Evolutionary conservation across 192 early-diverging fungal species (phyloP), one percentile per base, ranked within the genome.

Genomic region (Lunasporangiospora selenospora): DNA sequence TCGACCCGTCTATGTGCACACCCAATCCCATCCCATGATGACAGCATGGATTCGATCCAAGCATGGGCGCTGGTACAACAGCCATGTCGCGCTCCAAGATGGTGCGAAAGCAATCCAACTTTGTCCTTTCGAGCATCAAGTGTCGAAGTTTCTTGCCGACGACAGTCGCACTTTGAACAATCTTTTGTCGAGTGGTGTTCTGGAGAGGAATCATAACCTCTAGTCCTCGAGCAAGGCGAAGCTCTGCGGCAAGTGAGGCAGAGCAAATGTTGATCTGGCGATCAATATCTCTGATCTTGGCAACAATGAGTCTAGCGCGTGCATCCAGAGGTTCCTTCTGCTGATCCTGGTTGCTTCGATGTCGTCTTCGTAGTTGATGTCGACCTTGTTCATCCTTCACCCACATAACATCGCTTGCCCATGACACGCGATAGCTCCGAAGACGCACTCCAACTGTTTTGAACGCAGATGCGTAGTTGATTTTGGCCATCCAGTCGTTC

Each of bases 401-500:
- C 69, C 69, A 73, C 12, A 42, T 24, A 1, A 73, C 69, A 40
- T 73, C 60, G 12, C 41, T 53, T 27, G 69, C 69, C 69, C 69
- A 73, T n/a, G 69, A 37, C 13, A 73, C 60, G 2, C 69, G 59
- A 40, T 73, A 63, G 37, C 42, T 73, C 27, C 69, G 54, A 7
- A 73, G 49, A 2, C 69, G 60, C 2, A 84, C 73, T 2, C 81
- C 83, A 2, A 67, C 67, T 10, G 89, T 85, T 61, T 90, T 93
- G 66, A 93, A 83, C 15, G 89, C 80, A 6, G 89, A 85, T 0
- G 90, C 90, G 64, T 90, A 93, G 78, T 93, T 93, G 49, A 93
- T 88, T 39, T 86, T 85, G 32, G 82, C 75, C 81, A 93, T 90
- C 91, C 91, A 93, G 60, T 93, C 88, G 29, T 90, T 85, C 75